phyloP scores from a whole-genome alignment of 2,329 filamentous ascomycete genomes.

The Fusarium armeniacum region DNA sequence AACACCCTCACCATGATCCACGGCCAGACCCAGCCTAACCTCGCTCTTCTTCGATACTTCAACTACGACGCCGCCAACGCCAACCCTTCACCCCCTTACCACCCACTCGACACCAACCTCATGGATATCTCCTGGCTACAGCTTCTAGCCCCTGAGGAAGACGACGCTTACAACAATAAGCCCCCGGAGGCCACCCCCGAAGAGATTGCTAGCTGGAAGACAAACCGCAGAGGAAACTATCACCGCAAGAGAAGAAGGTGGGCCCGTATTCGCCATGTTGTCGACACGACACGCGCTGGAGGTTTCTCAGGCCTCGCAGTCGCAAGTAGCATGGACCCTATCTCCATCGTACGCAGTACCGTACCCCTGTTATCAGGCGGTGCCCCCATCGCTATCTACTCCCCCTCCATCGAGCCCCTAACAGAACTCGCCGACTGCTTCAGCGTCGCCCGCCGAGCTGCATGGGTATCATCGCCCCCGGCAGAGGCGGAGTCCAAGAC shows the following conservation, averaged over 20 bases:
- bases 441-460: slow-evolving; percentile 81
- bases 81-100: slow-evolving; percentile 69
- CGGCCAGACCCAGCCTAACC: slow-evolving; percentile 86
- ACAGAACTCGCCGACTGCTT: slow-evolving; percentile 85
- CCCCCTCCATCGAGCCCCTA: slow-evolving; percentile 83
- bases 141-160: slow-evolving; percentile 80
- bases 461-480: slow-evolving; percentile 73
- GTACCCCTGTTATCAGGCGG: slow-evolving; percentile 87
- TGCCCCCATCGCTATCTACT: slow-evolving; percentile 88
- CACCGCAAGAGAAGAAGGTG: slow-evolving; percentile 90
- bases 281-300: slow-evolving; percentile 80
- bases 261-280: slow-evolving; percentile 77
- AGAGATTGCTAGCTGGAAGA: slow-evolving; percentile 79
- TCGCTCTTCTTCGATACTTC: slow-evolving; percentile 90
- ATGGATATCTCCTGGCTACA: slow-evolving; percentile 93
- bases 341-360: slow-evolving; percentile 78
- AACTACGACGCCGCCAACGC: slow-evolving; percentile 81
- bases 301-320: slow-evolving; percentile 87
- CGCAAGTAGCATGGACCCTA: slow-evolving; percentile 84
- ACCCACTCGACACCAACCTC: slow-evolving; percentile 86
- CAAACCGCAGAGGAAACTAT: slow-evolving; percentile 85
- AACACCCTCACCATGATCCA: slow-evolving; percentile 89
- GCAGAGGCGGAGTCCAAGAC: slow-evolving; percentile 61
- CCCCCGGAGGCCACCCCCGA: slow-evolving; percentile 72
- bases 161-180: slow-evolving; percentile 78